phyloP scores from a whole-genome alignment of 768 basidiomycete species.

The Boletus rex-veris region DNA sequence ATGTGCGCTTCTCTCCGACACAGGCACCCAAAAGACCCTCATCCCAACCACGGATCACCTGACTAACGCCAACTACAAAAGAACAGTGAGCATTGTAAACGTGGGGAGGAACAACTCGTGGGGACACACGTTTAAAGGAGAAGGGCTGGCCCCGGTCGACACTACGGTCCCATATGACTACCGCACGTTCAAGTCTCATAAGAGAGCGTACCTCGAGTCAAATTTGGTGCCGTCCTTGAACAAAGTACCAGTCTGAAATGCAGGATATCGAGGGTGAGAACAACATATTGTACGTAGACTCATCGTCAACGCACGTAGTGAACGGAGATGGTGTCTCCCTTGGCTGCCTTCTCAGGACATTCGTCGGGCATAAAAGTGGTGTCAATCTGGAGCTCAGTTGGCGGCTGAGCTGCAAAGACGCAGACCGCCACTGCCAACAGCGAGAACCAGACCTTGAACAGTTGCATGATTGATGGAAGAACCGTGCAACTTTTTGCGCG shows the following conservation, averaged over 20 bases:
- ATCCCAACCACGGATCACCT: conserved; percentile 87
- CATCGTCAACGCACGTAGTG: conserved; percentile 64
- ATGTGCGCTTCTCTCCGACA: conserved; percentile 78
- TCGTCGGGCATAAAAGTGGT: conserved; percentile 55
- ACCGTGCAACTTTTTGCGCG: not conserved
- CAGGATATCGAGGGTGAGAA: not conserved
- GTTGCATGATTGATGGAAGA: conserved; percentile 42
- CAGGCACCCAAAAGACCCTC: conserved; percentile 83
- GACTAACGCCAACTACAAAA: conserved; percentile 64
- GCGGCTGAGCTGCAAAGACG: conserved; percentile 47
- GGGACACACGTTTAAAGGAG: conserved; percentile 65
- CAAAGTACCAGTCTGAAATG: conserved; percentile 63
- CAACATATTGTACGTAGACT: not conserved
- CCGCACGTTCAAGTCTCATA: not conserved
- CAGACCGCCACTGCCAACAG: conserved; percentile 44
- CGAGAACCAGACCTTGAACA: conserved; percentile 46
- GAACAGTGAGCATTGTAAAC: not conserved
- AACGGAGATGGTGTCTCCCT: conserved; percentile 64
- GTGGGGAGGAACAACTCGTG: not conserved
- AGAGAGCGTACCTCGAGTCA: conserved; percentile 68
- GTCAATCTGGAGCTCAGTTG: conserved; percentile 58
- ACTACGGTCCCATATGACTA: conserved; percentile 34
- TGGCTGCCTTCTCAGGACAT: conserved; percentile 52
- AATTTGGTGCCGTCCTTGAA: conserved; percentile 77
- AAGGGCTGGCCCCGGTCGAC: conserved; percentile 72